Conservation (phyloP, 2,329 filamentous ascomycete species). For the Penicillium sp. region DNA sequence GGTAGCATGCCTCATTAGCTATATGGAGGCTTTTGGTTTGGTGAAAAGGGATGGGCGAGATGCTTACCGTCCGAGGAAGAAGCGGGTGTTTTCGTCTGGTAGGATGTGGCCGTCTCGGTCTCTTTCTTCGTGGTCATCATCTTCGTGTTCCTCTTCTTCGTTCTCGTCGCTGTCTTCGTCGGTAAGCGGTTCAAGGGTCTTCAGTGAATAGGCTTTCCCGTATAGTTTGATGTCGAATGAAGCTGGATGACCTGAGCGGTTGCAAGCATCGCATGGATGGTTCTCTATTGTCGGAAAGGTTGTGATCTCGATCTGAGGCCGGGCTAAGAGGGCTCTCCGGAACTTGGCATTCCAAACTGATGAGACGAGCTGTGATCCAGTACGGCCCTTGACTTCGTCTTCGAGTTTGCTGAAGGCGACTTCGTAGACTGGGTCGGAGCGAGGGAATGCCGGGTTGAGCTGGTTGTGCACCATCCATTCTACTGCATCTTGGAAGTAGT, state of each 20-base stretch:
- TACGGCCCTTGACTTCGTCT: slow-evolving; percentile 59
- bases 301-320: slow-evolving; percentile 53
- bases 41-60: not conserved
- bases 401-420: slow-evolving; percentile 64
- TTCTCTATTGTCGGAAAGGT: slow-evolving; percentile 38
- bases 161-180: slow-evolving; percentile 33
- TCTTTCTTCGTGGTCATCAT: too few relatives aligned
- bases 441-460: slow-evolving; percentile 61
- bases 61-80: slow-evolving; percentile 46
- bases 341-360: slow-evolving; percentile 62
- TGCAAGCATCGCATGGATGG: slow-evolving; percentile 61
- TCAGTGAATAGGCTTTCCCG: slow-evolving; percentile 57
- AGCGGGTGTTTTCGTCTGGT: slow-evolving; percentile 40
- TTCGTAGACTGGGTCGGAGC: slow-evolving; percentile 55
- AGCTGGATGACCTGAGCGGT: slow-evolving; percentile 59
- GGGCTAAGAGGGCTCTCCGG: slow-evolving; percentile 52
- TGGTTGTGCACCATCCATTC: slow-evolving; percentile 77
- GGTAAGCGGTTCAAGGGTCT: slow-evolving; percentile 57
- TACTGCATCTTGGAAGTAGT: slow-evolving; percentile 64
- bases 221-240: slow-evolving; percentile 55
- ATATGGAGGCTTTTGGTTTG: too few relatives aligned
- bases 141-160: slow-evolving; percentile 24
- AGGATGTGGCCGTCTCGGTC: slow-evolving; percentile 42
- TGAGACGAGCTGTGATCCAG: slow-evolving; percentile 63
- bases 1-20: too few relatives aligned